Evolutionary conservation across 352 stramenopile genomes (phyloP), one percentile per base, ranked within the genome.

Genomic region (Thalassiosira livingstoniorum): DNA sequence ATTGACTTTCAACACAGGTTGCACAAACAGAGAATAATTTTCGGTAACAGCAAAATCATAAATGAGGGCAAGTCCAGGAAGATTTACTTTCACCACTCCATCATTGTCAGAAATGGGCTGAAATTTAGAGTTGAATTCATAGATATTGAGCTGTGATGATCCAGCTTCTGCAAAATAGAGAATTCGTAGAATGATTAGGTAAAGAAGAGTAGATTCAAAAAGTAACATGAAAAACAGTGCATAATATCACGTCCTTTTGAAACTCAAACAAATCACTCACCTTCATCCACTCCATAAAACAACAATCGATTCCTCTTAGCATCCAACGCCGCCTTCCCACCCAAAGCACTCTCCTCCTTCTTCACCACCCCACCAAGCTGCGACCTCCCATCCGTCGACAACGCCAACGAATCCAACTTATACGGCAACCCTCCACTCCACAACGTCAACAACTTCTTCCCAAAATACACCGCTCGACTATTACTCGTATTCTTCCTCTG

Each of bases 341-440:
- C 81, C 67, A 93, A 83, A 5, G 88, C 77, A 83, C 84, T 83
- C 11, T 82, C 53, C 53, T 92, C 88, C 65, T 84, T 83, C 32
- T 90, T 74, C 7, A 93, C 84, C n/a, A 76, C 77, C 54, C 89
- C 89, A 25, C 89, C 90, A 0, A 94, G 70, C 57, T 89, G 84
- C 11, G 81, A 91, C 69, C 85, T 47, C 47, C 90, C 89, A 72
- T 92, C 88, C 15, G 91, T 95, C 1, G 80, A 88, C 35, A 95
- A 69, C 32, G 87, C 84, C 31, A 93, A 71, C 29, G 75, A 72
- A 80, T 95, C 90, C 37, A 96, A 29, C 79, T 93, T 92, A 69
- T 94, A 93, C 4, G 92, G 92, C 51, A 93, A 78, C 11, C 91
- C 90, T 53, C 90, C 90, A 83, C 94, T 90, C 87, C 89, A 96